A percentile compares a stretch with the other conserved stretches of the same genome.
Evolutionary conservation across 1,284 basidiomycete species (phyloP).

Genomic region (Gomphus bonarii): DNA sequence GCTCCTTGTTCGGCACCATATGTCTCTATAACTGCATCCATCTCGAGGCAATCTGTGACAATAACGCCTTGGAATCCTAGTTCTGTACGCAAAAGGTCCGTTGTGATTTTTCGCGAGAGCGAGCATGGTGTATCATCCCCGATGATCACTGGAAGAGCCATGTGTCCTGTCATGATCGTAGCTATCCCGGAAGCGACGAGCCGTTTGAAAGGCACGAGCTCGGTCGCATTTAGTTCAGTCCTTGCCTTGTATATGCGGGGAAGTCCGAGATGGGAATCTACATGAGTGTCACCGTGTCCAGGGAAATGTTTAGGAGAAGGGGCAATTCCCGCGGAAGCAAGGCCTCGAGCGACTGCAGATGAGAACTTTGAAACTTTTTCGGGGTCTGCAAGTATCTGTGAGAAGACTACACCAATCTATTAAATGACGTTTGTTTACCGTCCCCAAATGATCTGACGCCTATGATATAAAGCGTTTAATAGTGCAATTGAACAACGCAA

Average conservation of each 20-base stretch:
- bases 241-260: slow-evolving; percentile 45
- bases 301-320: slow-evolving; percentile 62
- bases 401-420: neutral
- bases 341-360: slow-evolving; percentile 35
- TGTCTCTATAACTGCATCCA: slow-evolving; percentile 50
- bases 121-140: slow-evolving; percentile 45
- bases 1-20: slow-evolving; percentile 37
- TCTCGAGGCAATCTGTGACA: slow-evolving; percentile 61
- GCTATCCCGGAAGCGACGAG: slow-evolving; percentile 33
- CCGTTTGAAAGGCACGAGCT: slow-evolving; percentile 47
- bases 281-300: slow-evolving; percentile 60
- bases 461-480: slow-evolving; percentile 17
- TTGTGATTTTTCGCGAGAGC: slow-evolving; percentile 41
- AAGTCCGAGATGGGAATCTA: slow-evolving; percentile 60
- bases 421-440: slow-evolving; percentile 27
- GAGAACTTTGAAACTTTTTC: slow-evolving; percentile 37
- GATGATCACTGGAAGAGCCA: slow-evolving; percentile 49
- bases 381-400: slow-evolving; percentile 32
- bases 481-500: slow-evolving; percentile 2
- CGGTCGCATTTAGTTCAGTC: slow-evolving; percentile 30
- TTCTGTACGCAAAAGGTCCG: slow-evolving; percentile 36
- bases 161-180: slow-evolving; percentile 62
- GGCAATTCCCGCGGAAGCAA: slow-evolving; percentile 39
- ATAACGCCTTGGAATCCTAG: slow-evolving; percentile 44
- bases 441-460: slow-evolving; percentile 63